Evolutionary conservation across 75 land plant species (phyloP).

Genomic region (Isoetes taiwanensis): DNA sequence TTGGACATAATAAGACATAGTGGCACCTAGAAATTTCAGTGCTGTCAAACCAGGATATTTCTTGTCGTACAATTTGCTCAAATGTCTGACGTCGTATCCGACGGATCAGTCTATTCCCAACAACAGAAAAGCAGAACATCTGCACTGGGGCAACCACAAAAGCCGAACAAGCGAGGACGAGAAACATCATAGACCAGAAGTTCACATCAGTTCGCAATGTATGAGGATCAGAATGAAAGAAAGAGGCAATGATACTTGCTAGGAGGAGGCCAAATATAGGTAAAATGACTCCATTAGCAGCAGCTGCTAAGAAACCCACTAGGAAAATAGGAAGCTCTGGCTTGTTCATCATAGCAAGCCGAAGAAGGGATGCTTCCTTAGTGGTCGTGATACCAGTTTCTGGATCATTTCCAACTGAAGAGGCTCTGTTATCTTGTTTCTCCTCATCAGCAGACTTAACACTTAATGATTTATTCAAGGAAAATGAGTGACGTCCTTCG

Average conservation of each 20-base stretch:
- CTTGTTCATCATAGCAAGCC: constrained; percentile 63
- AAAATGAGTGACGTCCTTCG: constrained; percentile 4
- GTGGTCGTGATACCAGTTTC: background rate
- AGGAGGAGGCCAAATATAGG: constrained; percentile 53
- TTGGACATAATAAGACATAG: too few relatives aligned
- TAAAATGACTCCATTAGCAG: constrained; percentile 39
- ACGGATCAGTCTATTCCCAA: constrained; percentile 46
- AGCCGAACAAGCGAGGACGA: constrained; percentile 16
- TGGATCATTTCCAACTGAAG: background rate
- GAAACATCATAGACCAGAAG: constrained; percentile 43
- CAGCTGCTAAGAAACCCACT: constrained; percentile 18
- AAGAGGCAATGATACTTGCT: constrained; percentile 24
- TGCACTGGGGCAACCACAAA: constrained; percentile 28
- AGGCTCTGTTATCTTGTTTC: too few relatives aligned
- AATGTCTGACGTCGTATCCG: constrained; percentile 52
- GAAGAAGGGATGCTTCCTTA: constrained; percentile 32
- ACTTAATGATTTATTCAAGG: background rate
- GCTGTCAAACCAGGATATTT: constrained; percentile 73
- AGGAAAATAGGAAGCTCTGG: constrained; percentile 79
- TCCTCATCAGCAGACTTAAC: background rate
- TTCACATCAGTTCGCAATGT: constrained; percentile 28
- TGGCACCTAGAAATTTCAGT: constrained; percentile 62
- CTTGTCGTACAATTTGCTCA: constrained; percentile 49
- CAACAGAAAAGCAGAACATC: constrained; percentile 40
- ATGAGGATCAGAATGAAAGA: constrained; percentile 18